Evolutionary conservation across 2,329 filamentous ascomycete species (phyloP).

Genomic region (Microcyclosporella mali): DNA sequence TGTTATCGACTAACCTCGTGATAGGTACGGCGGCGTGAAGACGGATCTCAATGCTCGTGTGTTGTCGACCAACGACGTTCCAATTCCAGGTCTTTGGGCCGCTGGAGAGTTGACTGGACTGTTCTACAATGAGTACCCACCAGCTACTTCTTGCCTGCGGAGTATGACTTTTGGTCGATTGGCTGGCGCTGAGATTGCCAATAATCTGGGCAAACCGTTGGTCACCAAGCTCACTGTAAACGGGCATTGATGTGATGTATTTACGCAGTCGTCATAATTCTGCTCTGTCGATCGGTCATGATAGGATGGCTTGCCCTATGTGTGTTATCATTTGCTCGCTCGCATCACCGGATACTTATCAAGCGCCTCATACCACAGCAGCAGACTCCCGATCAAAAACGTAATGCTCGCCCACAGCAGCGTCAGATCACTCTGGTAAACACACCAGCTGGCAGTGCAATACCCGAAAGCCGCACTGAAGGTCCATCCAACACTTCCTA

Average conservation of each 20-base stretch:
- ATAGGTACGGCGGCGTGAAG: slow-evolving; percentile 37
- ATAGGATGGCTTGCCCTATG: too few species aligned
- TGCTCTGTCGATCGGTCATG: too few species aligned
- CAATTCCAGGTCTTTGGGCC: slow-evolving; percentile 34
- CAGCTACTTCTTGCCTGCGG: slow-evolving; percentile 29
- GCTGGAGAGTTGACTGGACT: slow-evolving; percentile 33
- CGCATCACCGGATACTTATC: slow-evolving; percentile 10
- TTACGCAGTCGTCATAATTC: too few species aligned
- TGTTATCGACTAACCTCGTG: slow-evolving; percentile 20
- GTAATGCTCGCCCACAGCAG: slow-evolving; percentile 27
- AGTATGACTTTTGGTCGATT: slow-evolving; percentile 32
- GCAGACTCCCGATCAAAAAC: slow-evolving; percentile 26
- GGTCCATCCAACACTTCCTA: slow-evolving; percentile 25
- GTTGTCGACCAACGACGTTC: slow-evolving; percentile 35
- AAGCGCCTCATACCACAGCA: slow-evolving; percentile 28
- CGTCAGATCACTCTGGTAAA: slow-evolving; percentile 21
- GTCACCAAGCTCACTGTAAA: too few species aligned
- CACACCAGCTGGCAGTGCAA: slow-evolving; percentile 20
- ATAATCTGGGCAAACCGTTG: slow-evolving; percentile 6
- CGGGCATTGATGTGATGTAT: too few species aligned
- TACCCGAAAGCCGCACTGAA: slow-evolving; percentile 28
- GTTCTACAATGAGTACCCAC: slow-evolving; percentile 34
- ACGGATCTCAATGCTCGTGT: slow-evolving; percentile 36
- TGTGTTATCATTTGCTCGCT: background rate
- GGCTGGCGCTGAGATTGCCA: slow-evolving; percentile 28